These are phyloP conservation scores for Botryotinia calthae DNA, from an alignment of 2,329 filamentous ascomycete species.

Conservation along the genomic window DNA sequence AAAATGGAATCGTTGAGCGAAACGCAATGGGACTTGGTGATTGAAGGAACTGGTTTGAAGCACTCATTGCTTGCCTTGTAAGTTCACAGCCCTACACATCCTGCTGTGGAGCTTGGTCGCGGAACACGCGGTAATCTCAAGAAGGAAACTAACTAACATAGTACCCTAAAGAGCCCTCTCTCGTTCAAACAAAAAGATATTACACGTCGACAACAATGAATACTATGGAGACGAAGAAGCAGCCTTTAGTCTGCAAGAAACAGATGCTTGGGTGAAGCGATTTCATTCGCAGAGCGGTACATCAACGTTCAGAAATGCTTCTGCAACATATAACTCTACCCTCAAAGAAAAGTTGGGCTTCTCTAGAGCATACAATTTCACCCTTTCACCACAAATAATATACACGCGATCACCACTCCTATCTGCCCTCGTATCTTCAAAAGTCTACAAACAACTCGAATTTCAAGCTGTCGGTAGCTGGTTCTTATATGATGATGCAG, in stretches of 20 bases:
- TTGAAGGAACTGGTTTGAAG: slow-evolving; percentile 73
- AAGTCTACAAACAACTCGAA: slow-evolving; percentile 83
- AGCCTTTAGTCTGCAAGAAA: slow-evolving; percentile 79
- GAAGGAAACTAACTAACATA: slow-evolving; percentile 70
- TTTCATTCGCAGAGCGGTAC: slow-evolving; percentile 39
- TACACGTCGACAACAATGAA: slow-evolving; percentile 83
- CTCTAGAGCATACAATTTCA: slow-evolving; percentile 76
- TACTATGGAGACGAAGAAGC: slow-evolving; percentile 89
- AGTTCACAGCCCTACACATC: slow-evolving; percentile 35
- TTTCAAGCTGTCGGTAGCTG: slow-evolving; percentile 92
- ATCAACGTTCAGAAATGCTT: slow-evolving; percentile 34
- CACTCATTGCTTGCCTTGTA: slow-evolving; percentile 79
- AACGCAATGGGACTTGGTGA: slow-evolving; percentile 75
- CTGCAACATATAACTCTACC: slow-evolving; percentile 26
- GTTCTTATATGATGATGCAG: slow-evolving; percentile 61
- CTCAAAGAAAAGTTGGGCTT: slow-evolving; percentile 49
- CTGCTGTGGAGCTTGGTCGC: slow-evolving; percentile 5
- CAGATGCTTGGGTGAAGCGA: slow-evolving; percentile 66
- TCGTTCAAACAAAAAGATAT: slow-evolving; percentile 83
- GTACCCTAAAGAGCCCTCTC: slow-evolving; percentile 75
- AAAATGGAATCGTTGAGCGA: slow-evolving; percentile 72
- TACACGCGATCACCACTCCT: slow-evolving; percentile 80
- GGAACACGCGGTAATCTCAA: slow-evolving; percentile 24
- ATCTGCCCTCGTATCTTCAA: slow-evolving; percentile 80
- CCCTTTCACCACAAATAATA: slow-evolving; percentile 81